These are phyloP conservation scores for Calocybe indica DNA, from an alignment of 768 basidiomycete genomes.

Conservation along the genomic window DNA sequence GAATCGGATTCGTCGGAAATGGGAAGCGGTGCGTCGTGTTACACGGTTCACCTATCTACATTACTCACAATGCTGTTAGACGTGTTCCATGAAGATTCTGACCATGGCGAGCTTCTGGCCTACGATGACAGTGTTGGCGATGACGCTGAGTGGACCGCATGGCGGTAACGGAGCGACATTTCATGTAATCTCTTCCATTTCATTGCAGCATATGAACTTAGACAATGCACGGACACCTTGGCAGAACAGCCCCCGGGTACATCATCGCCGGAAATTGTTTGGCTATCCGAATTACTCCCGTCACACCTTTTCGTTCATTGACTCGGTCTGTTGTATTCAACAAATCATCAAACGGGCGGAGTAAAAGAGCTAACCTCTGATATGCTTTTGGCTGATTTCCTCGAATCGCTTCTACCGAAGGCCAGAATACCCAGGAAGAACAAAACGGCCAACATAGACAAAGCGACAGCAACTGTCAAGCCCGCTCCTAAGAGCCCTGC, in stretches of 20 bases:
- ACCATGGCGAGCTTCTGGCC: slow-evolving; percentile 35
- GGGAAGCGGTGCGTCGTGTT: slow-evolving; percentile 17
- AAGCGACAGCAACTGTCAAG: slow-evolving; percentile 36
- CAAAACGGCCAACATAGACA: slow-evolving; percentile 31
- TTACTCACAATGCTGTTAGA: slow-evolving; percentile 27
- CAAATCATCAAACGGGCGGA: too few species aligned
- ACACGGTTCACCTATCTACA: neutral
- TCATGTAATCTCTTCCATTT: neutral
- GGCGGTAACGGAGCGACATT: too few species aligned
- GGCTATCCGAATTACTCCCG: slow-evolving; percentile 1
- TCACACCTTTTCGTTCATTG: neutral
- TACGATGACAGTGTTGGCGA: slow-evolving; percentile 21
- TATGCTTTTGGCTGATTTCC: too few species aligned
- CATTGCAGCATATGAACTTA: neutral
- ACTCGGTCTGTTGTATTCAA: too few species aligned
- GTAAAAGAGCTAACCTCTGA: too few species aligned
- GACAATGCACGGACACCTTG: neutral
- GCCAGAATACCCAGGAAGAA: slow-evolving; percentile 34
- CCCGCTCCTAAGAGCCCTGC: slow-evolving; percentile 69
- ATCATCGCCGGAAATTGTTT: neutral
- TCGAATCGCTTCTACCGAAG: neutral
- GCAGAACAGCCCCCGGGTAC: neutral
- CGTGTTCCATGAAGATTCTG: slow-evolving; percentile 50
- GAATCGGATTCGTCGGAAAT: slow-evolving; percentile 28
- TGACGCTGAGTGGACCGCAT: slow-evolving; percentile 11